Base-by-base conservation (phyloP, 352 stramenopile species). In the Phytophthora boehmeriae region DNA sequence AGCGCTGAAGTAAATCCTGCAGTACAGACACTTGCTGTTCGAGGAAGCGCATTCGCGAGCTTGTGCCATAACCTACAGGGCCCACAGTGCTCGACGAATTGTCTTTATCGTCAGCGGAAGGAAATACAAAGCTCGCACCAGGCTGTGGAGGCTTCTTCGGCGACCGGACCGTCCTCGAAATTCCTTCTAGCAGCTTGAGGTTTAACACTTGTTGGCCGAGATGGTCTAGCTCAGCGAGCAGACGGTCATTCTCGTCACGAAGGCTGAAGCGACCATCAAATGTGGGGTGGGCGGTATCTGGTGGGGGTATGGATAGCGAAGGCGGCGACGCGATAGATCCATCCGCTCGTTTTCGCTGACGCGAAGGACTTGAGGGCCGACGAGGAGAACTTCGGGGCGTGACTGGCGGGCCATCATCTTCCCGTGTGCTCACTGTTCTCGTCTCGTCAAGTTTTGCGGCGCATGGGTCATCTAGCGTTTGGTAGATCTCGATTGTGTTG, bases 401-500 rank as follows among this genome's bases (percentile, higher is more conserved):
- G 8, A 68, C 58, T 25, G 58, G 58, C 36, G 63, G 57, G 16
- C 59, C 60, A 2, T 65, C 47, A 34, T 80, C 71, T 23, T 10
- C 45, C 35, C 45, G 44, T 17, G 30, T 45, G 13, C 23, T 48
- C 8, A 32, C n/a, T 8, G 58, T 35, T 20, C 39, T 35, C 32
- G 55, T 59, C 30, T 68, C 54, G 39, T 67, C 53, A 27, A 60
- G 32, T 35, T 75, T 73, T 1, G 25, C 36, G 13, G 60, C n/a
- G 19, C 23, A 75, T 11, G 79, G 79, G 25, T 89, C 75, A 17
- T 85, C 76, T 2, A 88, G 59, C 11, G 63, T 76, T 67, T 91
- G 79, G 38, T 91, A 91, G 11, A 80, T 72, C 38, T 80, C 67
- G 20, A 91, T 66, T 2, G 77, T 89, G 22, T 79, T 66, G 17